phyloP scores from a whole-genome alignment of 352 stramenopile genomes.

The Phytophthora aleatoria region DNA sequence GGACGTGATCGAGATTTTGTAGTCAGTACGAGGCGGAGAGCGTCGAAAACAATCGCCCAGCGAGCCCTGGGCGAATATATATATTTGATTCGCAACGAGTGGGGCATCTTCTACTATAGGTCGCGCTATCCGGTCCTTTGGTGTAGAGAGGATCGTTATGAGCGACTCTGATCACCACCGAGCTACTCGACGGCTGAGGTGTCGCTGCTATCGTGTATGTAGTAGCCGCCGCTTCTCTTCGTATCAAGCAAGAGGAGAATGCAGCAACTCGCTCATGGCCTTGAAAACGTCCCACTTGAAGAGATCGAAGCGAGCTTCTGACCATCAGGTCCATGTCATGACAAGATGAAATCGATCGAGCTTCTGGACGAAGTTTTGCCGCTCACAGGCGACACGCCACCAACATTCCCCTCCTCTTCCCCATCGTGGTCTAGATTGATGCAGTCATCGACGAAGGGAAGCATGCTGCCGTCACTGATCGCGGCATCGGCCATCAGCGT shows the following conservation, averaged over 20 bases:
- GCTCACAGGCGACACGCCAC: not conserved
- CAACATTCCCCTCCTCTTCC: not conserved
- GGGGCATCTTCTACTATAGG: constrained; percentile 4
- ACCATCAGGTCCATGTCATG: constrained; percentile 8
- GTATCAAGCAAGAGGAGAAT: no score
- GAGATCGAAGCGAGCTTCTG: not conserved
- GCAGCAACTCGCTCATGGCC: no score
- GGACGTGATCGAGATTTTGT: constrained; percentile 52
- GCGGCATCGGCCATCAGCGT: constrained; percentile 29
- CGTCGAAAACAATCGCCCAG: constrained; percentile 13
- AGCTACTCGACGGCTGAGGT: not conserved
- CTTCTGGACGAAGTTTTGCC: not conserved
- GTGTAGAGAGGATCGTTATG: not conserved
- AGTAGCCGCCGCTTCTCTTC: no score
- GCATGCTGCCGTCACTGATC: constrained; percentile 36
- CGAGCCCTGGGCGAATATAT: constrained; percentile 20
- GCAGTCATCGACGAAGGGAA: constrained; percentile 20
- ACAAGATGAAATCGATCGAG: constrained; percentile 33
- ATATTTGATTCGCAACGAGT: constrained; percentile 23
- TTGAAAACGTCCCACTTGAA: no score
- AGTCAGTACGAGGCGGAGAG: constrained; percentile 22
- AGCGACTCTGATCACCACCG: not conserved
- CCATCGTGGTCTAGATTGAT: constrained; percentile 2
- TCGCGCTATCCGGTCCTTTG: not conserved
- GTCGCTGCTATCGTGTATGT: no score